Conservation (phyloP, 257 asterid species). For the Anisodus tanguticus region DNA sequence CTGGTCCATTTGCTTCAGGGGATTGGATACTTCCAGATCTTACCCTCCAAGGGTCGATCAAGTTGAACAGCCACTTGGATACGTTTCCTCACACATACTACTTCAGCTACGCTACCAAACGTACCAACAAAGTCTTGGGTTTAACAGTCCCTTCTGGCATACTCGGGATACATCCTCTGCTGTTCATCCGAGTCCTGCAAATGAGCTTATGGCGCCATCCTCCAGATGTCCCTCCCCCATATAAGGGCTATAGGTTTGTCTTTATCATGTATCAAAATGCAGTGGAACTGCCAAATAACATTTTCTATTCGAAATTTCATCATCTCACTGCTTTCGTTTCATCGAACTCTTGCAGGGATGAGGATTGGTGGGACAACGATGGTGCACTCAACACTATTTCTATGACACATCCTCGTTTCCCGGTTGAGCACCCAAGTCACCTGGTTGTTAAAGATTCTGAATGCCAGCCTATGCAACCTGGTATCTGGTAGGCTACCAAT, state of each 20-base stretch:
- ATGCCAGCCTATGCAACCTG: conserved; percentile 85
- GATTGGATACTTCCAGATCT: conserved; percentile 99
- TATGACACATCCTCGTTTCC: conserved; percentile 97
- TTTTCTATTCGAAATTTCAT: background rate
- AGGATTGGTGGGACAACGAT: conserved; percentile 99
- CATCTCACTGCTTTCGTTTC: background rate
- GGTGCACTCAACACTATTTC: conserved; percentile 98
- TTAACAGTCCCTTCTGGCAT: conserved; percentile 81
- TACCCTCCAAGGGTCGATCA: conserved; percentile 79
- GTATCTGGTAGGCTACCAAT: conserved; percentile 72
- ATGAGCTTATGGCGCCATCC: conserved; percentile 92
- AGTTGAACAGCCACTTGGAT: conserved; percentile 60
- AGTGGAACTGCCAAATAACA: background rate
- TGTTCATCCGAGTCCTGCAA: conserved; percentile 84
- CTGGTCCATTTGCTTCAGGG: conserved; percentile 88
- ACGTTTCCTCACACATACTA: conserved; percentile 85
- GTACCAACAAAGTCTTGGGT: conserved; percentile 70
- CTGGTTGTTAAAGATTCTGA: conserved; percentile 76
- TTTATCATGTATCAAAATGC: background rate
- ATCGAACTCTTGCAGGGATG: conserved; percentile 59
- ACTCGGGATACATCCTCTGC: conserved; percentile 78
- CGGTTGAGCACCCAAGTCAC: conserved; percentile 77
- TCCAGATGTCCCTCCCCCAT: conserved; percentile 73
- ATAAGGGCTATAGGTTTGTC: conserved; percentile 85
- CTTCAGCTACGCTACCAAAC: conserved; percentile 94